phyloP scores from a whole-genome alignment of 2,329 filamentous ascomycete species.

The Phaeosphaeriaceae sp. region DNA sequence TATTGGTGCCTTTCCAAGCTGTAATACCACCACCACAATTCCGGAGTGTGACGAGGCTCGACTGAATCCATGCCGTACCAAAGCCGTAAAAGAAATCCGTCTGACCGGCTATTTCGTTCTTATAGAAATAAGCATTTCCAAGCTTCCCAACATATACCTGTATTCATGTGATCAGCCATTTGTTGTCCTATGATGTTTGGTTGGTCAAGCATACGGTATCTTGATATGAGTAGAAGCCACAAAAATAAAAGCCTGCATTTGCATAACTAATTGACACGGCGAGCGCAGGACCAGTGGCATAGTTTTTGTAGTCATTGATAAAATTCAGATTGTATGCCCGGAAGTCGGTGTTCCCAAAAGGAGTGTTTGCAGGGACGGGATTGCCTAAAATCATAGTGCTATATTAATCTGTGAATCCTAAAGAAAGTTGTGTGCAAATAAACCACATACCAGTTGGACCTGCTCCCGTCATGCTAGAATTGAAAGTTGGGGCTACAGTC shows the following conservation, averaged over 20 bases:
- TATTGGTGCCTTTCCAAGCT: conserved; percentile 73
- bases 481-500: conserved; percentile 68
- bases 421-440: not conserved
- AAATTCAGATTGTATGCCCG: conserved; percentile 72
- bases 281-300: conserved; percentile 62
- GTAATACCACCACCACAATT: conserved; percentile 70
- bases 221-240: conserved; percentile 71
- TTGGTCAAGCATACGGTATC: conserved; percentile 60
- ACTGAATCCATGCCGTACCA: conserved; percentile 67
- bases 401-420: not conserved
- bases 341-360: conserved; percentile 69
- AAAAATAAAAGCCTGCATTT: conserved; percentile 71
- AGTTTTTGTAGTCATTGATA: conserved; percentile 63
- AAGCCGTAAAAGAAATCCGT: conserved; percentile 75
- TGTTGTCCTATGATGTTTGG: not conserved
- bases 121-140: conserved; percentile 69
- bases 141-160: conserved; percentile 66
- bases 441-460: conserved; percentile 63
- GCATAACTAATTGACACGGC: conserved; percentile 67
- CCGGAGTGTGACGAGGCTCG: conserved; percentile 61
- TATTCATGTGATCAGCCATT: not conserved
- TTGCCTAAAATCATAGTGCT: conserved; percentile 20
- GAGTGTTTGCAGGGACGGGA: conserved; percentile 64
- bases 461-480: conserved; percentile 66
- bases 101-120: conserved; percentile 66